Conservation (phyloP, 140 eudicot species). For the Cichorium intybus region DNA sequence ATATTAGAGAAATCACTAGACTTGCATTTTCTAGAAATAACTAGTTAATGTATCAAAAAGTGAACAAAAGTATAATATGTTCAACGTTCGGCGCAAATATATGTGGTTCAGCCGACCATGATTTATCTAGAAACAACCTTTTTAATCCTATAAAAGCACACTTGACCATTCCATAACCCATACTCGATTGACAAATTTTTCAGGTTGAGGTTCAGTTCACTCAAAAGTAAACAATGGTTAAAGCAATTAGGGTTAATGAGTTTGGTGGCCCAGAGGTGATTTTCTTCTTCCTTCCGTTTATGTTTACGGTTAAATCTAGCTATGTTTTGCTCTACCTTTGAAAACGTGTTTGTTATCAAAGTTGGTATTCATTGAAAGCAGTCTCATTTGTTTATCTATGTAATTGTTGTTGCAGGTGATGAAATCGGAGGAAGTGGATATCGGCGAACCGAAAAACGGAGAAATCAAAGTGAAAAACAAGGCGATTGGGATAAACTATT, state of each 20-base stretch:
- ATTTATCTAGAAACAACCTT: neutral
- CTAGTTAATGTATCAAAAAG: no score
- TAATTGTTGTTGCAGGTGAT: conserved; percentile 35
- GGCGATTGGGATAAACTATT: conserved; percentile 53
- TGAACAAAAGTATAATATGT: no score
- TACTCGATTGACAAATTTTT: neutral
- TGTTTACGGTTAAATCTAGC: no score
- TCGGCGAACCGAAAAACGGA: conserved; percentile 58
- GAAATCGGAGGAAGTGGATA: conserved; percentile 58
- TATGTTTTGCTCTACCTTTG: no score
- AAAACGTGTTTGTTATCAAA: no score
- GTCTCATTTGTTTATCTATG: no score
- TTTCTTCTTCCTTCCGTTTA: no score
- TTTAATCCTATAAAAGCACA: neutral
- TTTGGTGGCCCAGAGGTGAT: conserved; percentile 37
- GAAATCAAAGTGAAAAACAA: conserved; percentile 47
- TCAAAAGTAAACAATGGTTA: neutral
- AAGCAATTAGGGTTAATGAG: conserved; percentile 31
- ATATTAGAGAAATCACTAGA: no score
- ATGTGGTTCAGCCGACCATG: neutral
- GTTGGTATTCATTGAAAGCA: no score
- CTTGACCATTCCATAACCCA: neutral
- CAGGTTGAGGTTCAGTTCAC: neutral
- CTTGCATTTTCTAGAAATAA: no score
- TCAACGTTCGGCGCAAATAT: neutral